Conservation (phyloP, 306 rosid species). For the Myrica gale region DNA sequence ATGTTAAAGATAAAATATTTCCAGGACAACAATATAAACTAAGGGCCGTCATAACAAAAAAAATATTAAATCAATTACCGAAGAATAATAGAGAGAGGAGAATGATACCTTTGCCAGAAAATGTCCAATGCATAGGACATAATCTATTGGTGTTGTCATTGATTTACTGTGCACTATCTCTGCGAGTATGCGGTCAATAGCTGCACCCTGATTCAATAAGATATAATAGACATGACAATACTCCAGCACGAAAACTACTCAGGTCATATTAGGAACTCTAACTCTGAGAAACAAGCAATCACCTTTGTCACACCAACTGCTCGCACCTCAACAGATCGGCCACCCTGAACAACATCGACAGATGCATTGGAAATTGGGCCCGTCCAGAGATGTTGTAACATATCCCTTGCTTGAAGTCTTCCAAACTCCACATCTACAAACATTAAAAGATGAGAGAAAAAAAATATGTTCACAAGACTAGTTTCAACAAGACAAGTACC, state of each 20-base stretch:
- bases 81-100: constrained; percentile 1
- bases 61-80: neutral
- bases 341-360: constrained; percentile 95
- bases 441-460: constrained; percentile 17
- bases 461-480: no score
- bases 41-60: no score
- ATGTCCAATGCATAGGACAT: constrained; percentile 87
- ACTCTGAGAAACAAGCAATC: constrained; percentile 18
- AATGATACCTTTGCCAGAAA: constrained; percentile 84
- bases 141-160: constrained; percentile 88
- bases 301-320: constrained; percentile 96
- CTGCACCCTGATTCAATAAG: constrained; percentile 72
- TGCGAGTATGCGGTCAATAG: constrained; percentile 91
- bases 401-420: constrained; percentile 89
- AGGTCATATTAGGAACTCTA: constrained; percentile 9
- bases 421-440: constrained; percentile 84
- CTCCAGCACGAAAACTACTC: constrained; percentile 15
- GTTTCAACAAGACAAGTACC: constrained; percentile 37
- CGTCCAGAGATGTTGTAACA: constrained; percentile 98
- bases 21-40: neutral
- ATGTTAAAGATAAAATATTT: constrained; percentile 16
- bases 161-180: constrained; percentile 94
- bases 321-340: constrained; percentile 94
- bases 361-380: constrained; percentile 96
- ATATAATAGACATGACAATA: constrained; percentile 6